Evolutionary conservation across 345 rosid species (phyloP), one percentile per base, ranked within the genome.

Genomic region (Moricandia arvensis): DNA sequence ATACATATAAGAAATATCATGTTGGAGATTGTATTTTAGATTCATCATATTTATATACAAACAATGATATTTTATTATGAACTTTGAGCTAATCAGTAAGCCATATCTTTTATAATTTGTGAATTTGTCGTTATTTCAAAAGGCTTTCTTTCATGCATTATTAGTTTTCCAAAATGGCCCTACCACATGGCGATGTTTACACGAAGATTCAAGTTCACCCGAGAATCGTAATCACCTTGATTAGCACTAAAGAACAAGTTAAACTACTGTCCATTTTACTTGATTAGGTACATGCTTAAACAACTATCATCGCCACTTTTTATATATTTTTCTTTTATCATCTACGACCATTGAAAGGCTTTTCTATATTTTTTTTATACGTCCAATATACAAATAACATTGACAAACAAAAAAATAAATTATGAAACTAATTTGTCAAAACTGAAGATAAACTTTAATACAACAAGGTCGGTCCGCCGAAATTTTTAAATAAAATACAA

Each of bases 161-260:
- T 55, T 69, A 69, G 18, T 41, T 63, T 76, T 70, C 71, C 15
- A 18, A 70, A 63, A 30, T 70, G 66, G 80, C 57, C 75, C 71
- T 64, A 65, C 72, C 80, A 77, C 68, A 77, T 77, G 72, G 72
- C 18, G 30, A 65, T 59, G 16, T 34, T 71, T 59, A 9, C 76
- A 49, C 47, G 4, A 41, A 54, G 54, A 53, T n/a, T 63, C 47
- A 71, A 63, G 27, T 71, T 77, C 54, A 77, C 63, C 62, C 62
- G 59, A 37, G 75, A 70, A 76, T 54, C 58, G 71, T 61, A 55
- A 24, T 63, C 71, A 55, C 60, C 37, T 71, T 77, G 43, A 15
- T 64, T 70, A 33, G 5, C 63, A 57, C 12, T 62, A 43, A 24
- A 33, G 29, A 54, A 70, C 51, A 65, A 55, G 63, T 5, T 47